A percentile compares a stretch with the other conserved stretches of the same genome.
These are phyloP conservation scores for Plantago coronopus DNA, from an alignment of 305 asterid species.

Conservation along the genomic window DNA sequence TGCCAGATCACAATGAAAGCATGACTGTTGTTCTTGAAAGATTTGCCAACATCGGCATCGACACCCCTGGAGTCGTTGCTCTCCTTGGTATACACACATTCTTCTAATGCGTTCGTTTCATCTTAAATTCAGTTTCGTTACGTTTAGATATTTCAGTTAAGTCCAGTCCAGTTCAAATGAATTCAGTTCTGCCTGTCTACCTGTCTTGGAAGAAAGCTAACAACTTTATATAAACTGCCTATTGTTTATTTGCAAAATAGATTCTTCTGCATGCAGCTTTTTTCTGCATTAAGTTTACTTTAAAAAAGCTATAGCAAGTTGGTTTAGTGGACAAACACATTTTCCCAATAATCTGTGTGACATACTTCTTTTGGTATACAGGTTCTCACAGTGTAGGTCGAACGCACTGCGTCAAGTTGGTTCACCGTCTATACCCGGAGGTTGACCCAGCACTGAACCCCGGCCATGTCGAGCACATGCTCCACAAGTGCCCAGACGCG, in stretches of 20 bases:
- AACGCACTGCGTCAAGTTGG: conserved; percentile 92
- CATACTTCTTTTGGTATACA: conserved; percentile 15
- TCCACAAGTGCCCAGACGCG: conserved; percentile 87
- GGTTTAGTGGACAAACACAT: too few species aligned
- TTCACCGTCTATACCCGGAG: conserved; percentile 92
- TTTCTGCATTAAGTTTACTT: too few species aligned
- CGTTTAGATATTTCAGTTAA: too few species aligned
- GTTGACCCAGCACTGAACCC: conserved; percentile 86
- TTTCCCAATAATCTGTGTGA: neutral
- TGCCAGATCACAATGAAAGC: conserved; percentile 97
- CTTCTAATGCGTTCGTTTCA: too few species aligned
- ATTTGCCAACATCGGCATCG: conserved; percentile 65
- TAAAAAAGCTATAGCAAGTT: too few species aligned
- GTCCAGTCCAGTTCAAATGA: too few species aligned
- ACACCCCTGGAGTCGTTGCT: conserved; percentile 82
- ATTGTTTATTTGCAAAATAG: too few species aligned
- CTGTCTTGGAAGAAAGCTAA: too few species aligned
- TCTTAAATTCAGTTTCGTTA: too few species aligned
- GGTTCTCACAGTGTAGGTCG: conserved; percentile 97
- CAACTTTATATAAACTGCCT: too few species aligned
- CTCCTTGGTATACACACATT: conserved; percentile 63
- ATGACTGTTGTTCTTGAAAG: conserved; percentile 75
- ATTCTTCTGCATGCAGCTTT: too few species aligned
- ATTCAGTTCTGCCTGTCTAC: too few species aligned
- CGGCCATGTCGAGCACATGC: conserved; percentile 81